A percentile compares a stretch with the other conserved stretches of the same genome.
These are phyloP conservation scores for Microcera coccophila DNA, from an alignment of 2,329 filamentous ascomycete genomes.

Conservation along the genomic window DNA sequence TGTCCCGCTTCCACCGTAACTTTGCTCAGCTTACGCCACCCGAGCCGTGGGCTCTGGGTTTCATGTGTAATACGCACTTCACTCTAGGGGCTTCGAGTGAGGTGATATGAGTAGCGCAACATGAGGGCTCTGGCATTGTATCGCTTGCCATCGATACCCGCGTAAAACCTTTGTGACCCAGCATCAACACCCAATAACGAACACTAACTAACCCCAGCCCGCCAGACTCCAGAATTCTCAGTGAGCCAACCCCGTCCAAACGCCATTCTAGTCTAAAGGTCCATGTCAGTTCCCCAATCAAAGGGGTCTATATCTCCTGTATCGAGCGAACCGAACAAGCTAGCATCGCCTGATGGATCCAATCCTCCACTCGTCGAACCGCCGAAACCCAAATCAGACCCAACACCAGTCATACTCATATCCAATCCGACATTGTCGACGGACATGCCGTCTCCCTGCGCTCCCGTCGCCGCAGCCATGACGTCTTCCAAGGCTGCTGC, in stretches of 20 bases:
- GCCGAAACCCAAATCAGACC: constrained; percentile 37
- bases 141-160: too few relatives aligned
- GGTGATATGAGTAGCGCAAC: too few relatives aligned
- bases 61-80: background rate
- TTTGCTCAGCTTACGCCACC: too few relatives aligned
- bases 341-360: constrained; percentile 34
- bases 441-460: constrained; percentile 37
- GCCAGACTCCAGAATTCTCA: too few relatives aligned
- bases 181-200: background rate
- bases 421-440: constrained; percentile 45
- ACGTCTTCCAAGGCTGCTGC: constrained; percentile 38
- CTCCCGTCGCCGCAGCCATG: constrained; percentile 41
- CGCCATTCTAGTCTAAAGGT: too few relatives aligned
- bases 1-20: too few relatives aligned
- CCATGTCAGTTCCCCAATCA: constrained; percentile 37
- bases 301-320: constrained; percentile 44
- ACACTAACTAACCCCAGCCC: constrained; percentile 12
- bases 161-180: background rate
- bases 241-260: too few relatives aligned
- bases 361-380: constrained; percentile 32
- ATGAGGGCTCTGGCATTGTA: too few relatives aligned
- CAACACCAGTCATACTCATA: constrained; percentile 37
- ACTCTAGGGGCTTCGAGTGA: too few relatives aligned
- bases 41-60: too few relatives aligned
- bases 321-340: constrained; percentile 38